Evolutionary conservation across 2,329 filamentous ascomycete species (phyloP), one percentile per base, ranked within the genome.

Genomic region (Paecilomyces sp.): DNA sequence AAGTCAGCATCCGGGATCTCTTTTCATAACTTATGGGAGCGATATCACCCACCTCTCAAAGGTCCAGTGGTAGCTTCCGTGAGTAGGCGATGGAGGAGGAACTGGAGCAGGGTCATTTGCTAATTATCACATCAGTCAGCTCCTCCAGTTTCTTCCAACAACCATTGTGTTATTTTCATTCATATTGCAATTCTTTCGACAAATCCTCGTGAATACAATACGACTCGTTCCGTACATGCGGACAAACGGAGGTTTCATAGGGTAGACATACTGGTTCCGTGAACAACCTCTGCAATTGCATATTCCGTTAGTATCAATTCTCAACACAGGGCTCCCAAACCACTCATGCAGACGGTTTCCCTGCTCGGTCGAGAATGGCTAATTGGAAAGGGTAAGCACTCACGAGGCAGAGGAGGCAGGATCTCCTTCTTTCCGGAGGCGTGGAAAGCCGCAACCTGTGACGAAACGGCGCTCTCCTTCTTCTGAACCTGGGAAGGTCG

Each of bases 51-150:
- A 85, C 83, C 86, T 82, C 83, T 99, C 94, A 72, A 96, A 96
- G 62, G 89, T 90, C 94, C 94, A 99, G 85, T 99, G 94, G 82
- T 97, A 99, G 77, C 90, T 95, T 69, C 94, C 94, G 80, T 99
- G 91, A 59, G 86, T 81, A 51, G 93, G 87, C 67, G 84, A 85
- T 57, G 90, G 79, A 24, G 84, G 74, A 54, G 92, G 92, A 25
- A 96, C 77, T 47, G 85, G 85, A 33, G 85, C 89, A 59, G 94
- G 85, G 72, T 97, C 92, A 79, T 99, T 99, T 73, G 92, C 91
- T 89, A 70, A 18, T 30, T 31, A 60, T 59, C 24, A 41, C 36
- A 24, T 41, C 56, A 54, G 24, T 53, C 24, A 53, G 51, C 11
- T 34, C 25, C 11, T 34, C 25, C n/a, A 11, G 15, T 1, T 15